Evolutionary conservation across 1,284 basidiomycete species (phyloP), one percentile per base, ranked within the genome.

Genomic region (Coniophora puteana): DNA sequence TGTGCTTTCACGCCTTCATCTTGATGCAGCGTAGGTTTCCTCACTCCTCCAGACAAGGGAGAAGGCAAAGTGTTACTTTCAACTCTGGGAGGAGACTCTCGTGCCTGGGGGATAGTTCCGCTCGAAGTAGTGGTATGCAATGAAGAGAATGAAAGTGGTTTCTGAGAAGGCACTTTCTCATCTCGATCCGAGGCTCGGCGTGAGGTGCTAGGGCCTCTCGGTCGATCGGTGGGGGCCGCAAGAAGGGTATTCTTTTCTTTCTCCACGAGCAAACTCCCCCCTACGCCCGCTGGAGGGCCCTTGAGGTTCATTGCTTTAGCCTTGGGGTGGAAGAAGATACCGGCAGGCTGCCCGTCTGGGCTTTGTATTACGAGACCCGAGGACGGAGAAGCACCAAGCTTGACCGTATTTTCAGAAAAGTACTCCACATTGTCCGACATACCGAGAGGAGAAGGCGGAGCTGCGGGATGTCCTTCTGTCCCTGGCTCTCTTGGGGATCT

Each of bases 251-350:
- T 65, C 42, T 65, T 68, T 39, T 70, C 70, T 16, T 69, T 51
- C 36, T 74, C 73, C 62, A 67, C 65, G 6, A 16, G n/a, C 27
- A 54, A 51, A 6, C 63, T 60, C n/a, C n/a, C n/a, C n/a, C n/a
- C n/a, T n/a, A n/a, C n/a, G n/a, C 28, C 57, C 62, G 12, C 64
- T 29, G 14, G 54, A 64, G 24, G 65, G 54, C 33, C 46, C 17
- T 39, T 61, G 50, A 28, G 51, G 38, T 46, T 56, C 23, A 57
- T 30, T 49, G 55, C 66, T 43, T 74, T 78, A 5, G 68, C 58
- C 17, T 74, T 70, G 0, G 95, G 95, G 51, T 94, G 88, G 65
- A 99, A 99, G 66, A 93, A 92, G 49, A 99, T 94, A 5, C 93
- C 94, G 16, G 91, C 81, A 0, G 93, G 89, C 48, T 93, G 82